Conservation (phyloP, 2,329 filamentous ascomycete genomes). For the Monosporascus sp. region DNA sequence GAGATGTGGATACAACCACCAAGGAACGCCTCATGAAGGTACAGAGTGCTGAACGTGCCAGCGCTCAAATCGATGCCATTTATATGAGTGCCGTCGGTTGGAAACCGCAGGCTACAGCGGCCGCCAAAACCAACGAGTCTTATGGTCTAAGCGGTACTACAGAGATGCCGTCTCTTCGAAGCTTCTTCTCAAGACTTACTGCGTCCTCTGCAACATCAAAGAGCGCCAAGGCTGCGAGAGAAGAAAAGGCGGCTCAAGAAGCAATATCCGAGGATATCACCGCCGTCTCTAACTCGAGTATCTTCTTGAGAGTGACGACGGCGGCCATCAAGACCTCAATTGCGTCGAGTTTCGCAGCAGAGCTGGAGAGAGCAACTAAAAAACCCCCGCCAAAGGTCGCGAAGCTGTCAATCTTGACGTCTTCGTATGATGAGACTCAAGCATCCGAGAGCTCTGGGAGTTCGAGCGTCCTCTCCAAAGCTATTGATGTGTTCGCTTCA, state of each 20-base stretch:
- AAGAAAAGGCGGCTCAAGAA: conserved; percentile 60
- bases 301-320: conserved; percentile 85
- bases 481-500: conserved; percentile 79
- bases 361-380: conserved; percentile 93
- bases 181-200: conserved; percentile 77
- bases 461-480: conserved; percentile 45
- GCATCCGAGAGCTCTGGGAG: conserved; percentile 54
- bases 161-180: conserved; percentile 61
- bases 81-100: conserved; percentile 88
- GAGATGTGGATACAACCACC: conserved; percentile 75
- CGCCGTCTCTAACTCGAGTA: conserved; percentile 65
- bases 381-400: conserved; percentile 90
- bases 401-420: conserved; percentile 80
- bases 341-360: conserved; percentile 65
- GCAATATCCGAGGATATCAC: conserved; percentile 67
- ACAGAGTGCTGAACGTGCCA: conserved; percentile 72
- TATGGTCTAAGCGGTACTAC: conserved; percentile 42
- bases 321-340: conserved; percentile 77
- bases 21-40: conserved; percentile 88
- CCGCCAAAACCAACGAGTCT: conserved; percentile 41
- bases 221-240: conserved; percentile 50
- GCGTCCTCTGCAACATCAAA: conserved; percentile 44
- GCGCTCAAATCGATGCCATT: conserved; percentile 84
- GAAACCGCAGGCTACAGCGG: conserved; percentile 53
- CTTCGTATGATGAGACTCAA: conserved; percentile 78